A percentile compares a stretch with the other conserved stretches of the same genome.
Conservation (phyloP, 352 stramenopile genomes). For the Phytopythium vexans region DNA sequence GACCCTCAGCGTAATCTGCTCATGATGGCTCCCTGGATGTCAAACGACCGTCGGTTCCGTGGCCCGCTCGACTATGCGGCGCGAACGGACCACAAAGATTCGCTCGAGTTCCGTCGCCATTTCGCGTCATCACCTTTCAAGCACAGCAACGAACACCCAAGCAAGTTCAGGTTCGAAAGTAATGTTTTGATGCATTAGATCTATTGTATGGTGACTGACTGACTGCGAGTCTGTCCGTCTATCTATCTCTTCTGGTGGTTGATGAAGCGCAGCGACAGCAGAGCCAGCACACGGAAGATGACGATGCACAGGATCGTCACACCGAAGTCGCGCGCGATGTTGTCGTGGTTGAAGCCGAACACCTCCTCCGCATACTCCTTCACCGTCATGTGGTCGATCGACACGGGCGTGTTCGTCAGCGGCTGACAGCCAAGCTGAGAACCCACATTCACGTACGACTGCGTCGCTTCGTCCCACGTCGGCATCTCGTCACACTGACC, state of each 20-base stretch:
- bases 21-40: no score
- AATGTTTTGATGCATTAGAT: no score
- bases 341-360: conserved; percentile 11
- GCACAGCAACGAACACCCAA: no score
- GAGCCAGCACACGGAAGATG: conserved; percentile 16
- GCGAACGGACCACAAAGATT: no score
- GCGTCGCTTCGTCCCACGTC: conserved; percentile 11
- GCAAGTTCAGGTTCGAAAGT: no score
- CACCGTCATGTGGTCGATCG: conserved; percentile 3
- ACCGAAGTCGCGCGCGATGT: conserved; percentile 8
- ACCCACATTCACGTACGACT: conserved; percentile 11
- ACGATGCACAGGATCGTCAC: conserved; percentile 16
- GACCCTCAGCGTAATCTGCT: no score
- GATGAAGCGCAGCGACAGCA: no score
- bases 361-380: conserved; percentile 5
- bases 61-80: no score
- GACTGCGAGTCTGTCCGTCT: background rate
- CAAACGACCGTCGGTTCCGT: no score
- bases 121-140: no score
- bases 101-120: no score
- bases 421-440: conserved; percentile 14
- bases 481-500: conserved; percentile 10
- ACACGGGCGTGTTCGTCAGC: conserved; percentile 5
- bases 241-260: conserved; percentile 22
- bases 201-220: background rate